Conservation (phyloP, 2,329 filamentous ascomycete genomes). For the Apiospora pterosperma region DNA sequence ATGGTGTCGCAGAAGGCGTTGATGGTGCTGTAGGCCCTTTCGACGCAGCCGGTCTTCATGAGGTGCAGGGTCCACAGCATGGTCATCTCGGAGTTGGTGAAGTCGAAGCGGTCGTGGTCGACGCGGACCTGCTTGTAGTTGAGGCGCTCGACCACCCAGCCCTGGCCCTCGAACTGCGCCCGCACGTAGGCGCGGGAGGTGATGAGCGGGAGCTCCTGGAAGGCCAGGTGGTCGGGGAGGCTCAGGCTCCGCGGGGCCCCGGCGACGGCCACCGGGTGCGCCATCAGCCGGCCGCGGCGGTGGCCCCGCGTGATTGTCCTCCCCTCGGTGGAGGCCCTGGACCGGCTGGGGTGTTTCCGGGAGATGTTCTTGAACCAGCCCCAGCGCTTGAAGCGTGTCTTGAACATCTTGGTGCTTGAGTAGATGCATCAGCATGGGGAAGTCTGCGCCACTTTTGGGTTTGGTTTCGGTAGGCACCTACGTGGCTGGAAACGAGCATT, state of each 20-base stretch:
- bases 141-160: background rate
- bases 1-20: background rate
- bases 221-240: background rate
- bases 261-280: background rate
- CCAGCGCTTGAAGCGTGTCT: background rate
- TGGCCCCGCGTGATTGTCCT: background rate
- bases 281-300: background rate
- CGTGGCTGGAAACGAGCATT: background rate
- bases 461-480: background rate
- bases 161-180: background rate
- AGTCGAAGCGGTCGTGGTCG: slow-evolving; percentile 1
- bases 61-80: background rate
- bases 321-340: background rate
- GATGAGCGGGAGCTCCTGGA: background rate
- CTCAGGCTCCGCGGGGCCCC: background rate
- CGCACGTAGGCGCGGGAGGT: background rate
- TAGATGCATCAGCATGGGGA: background rate
- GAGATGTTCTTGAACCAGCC: background rate
- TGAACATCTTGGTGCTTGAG: background rate
- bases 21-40: background rate
- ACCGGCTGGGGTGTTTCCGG: background rate
- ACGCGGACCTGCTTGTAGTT: background rate
- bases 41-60: background rate
- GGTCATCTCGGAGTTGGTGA: background rate
- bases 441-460: background rate